Base-by-base conservation (phyloP, 1,139 yeast genomes). In the Saccharomycopsis hybrid region DNA sequence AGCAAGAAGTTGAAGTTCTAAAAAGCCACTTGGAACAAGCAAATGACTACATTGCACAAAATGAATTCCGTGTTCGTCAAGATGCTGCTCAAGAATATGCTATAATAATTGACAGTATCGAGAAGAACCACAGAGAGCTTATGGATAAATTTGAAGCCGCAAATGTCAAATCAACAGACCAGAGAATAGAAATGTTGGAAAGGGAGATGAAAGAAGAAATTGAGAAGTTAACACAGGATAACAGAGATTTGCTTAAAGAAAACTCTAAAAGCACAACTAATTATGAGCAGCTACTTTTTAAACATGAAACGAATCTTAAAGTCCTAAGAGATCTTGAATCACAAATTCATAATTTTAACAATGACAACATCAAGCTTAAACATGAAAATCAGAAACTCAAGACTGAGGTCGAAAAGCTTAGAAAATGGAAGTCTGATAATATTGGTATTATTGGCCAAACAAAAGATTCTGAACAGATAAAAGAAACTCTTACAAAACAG, bases 301-400 rank as follows among this genome's bases (percentile, higher is more conserved):
- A 47, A 32, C 42, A 44, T 28, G 41, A 40, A 8, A 32, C 28
- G 41, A 45, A 50, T 18, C 7, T 18, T 24, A 41, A 39, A 18
- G 30, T 32, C 27, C 29, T 51, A 24, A 27, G 39, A n/a, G 49
- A 51, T 5, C 36, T 51, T 29, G 54, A 51, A 28, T 24, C 32
- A 11, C 54, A 51, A 25, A 41, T 51, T 24, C 39, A 51, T 31
- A 51, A 41, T 18, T 51, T 51, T 36, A 51, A 51, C 39, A 44
- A 51, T 33, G 51, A 48, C 8, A 51, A 51, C 30, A 49, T 51
- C 7, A 28, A 42, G 43, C 30, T 51, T 13, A 18, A 27, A 3
- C 36, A 48, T 35, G 54, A 51, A n/a, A 49, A 48, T 36, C 43
- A 51, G 30, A 51, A 50, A 18, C 38, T 47, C 18, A 30, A 41